These are phyloP conservation scores for Pisolithus microcarpus DNA, from an alignment of 768 basidiomycete species.

Conservation along the genomic window DNA sequence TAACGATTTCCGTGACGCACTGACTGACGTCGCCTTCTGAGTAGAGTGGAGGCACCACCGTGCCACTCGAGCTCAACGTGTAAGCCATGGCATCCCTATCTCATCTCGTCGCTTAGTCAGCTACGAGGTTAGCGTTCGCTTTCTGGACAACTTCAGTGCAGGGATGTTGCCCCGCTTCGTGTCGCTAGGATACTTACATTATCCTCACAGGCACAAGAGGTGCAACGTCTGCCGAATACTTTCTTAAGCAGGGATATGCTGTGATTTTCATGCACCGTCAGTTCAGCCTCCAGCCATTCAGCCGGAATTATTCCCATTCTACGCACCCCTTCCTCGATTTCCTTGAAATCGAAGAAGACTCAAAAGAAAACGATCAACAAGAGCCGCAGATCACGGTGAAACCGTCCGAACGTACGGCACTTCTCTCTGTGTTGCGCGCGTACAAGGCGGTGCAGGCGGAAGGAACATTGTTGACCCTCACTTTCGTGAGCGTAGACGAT, in stretches of 20 bases:
- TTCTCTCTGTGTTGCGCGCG: constrained; percentile 64
- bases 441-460: constrained; percentile 76
- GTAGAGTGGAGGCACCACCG: constrained; percentile 97
- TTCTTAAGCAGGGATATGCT: constrained; percentile 87
- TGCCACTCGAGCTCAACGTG: constrained; percentile 98
- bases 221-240: constrained; percentile 97
- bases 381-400: constrained; percentile 58
- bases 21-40: constrained; percentile 9
- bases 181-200: constrained; percentile 1
- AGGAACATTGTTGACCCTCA: constrained; percentile 75
- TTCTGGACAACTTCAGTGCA: constrained; percentile 97
- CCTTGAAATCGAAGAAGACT: constrained; percentile 51
- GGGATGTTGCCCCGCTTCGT: constrained; percentile 39
- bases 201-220: constrained; percentile 80
- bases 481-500: constrained; percentile 92
- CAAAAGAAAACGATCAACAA: constrained; percentile 2
- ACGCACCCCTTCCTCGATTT: constrained; percentile 98
- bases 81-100: constrained; percentile 41
- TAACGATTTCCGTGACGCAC: constrained; percentile 1
- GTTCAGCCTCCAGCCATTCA: constrained; percentile 96
- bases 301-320: constrained; percentile 95
- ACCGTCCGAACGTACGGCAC: constrained; percentile 51
- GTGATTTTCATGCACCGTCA: constrained; percentile 99
- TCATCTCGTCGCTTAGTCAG: constrained; percentile 12
- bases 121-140: constrained; percentile 69